A percentile compares a stretch with the other conserved stretches of the same genome.
These are phyloP conservation scores for Inga leiocalycina DNA, from an alignment of 306 rosid species.

Conservation along the genomic window DNA sequence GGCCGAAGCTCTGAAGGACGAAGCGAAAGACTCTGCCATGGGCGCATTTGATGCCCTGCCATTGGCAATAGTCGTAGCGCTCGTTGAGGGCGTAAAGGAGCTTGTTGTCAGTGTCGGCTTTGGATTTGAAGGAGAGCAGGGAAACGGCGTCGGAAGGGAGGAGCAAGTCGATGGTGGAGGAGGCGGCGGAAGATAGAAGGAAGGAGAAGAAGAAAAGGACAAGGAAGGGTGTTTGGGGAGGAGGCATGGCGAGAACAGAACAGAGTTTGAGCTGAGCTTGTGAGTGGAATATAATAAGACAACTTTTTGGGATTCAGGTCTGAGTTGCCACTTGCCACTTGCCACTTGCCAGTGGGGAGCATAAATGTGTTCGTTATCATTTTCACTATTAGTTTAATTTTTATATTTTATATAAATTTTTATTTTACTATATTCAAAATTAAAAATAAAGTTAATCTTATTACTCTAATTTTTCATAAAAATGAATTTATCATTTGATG, in stretches of 20 bases:
- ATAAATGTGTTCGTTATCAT: too few species aligned
- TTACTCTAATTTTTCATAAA: accelerated
- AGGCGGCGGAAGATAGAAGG: neutral
- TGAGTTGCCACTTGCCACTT: too few species aligned
- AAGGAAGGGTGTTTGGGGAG: neutral
- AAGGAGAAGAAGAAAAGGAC: neutral
- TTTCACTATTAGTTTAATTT: too few species aligned
- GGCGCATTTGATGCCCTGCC: slow-evolving; percentile 88
- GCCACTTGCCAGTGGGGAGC: too few species aligned
- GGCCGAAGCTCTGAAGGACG: slow-evolving; percentile 47
- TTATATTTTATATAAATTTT: too few species aligned
- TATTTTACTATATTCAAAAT: too few species aligned
- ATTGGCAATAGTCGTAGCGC: slow-evolving; percentile 77
- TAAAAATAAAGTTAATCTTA: too few species aligned
- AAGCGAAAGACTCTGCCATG: slow-evolving; percentile 75
- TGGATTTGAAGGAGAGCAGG: slow-evolving; percentile 64
- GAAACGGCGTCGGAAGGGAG: slow-evolving; percentile 74
- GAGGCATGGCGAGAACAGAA: slow-evolving; percentile 12
- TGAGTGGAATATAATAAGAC: too few species aligned
- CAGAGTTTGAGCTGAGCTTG: neutral
- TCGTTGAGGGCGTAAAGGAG: slow-evolving; percentile 70
- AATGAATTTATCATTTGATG: too few species aligned
- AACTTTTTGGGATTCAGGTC: too few species aligned
- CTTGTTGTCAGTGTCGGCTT: slow-evolving; percentile 76
- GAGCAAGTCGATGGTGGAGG: slow-evolving; percentile 3